Percentiles rank a stretch among this genome's conserved stretches.
Conservation (phyloP, 768 basidiomycete species). For the Mycena alexandri region DNA sequence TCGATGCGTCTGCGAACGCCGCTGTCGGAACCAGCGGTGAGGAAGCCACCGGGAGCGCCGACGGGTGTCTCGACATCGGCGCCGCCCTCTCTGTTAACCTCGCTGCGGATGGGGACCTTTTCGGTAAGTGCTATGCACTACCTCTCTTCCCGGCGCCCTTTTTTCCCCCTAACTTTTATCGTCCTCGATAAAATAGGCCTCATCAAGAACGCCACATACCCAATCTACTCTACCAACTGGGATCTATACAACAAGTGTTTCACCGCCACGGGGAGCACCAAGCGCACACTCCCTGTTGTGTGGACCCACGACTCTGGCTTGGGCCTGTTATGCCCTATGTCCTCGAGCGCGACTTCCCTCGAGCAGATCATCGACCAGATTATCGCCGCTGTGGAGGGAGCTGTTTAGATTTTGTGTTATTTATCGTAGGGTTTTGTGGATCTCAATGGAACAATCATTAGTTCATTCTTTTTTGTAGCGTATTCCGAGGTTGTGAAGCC, state of each 20-base stretch:
- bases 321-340: slow-evolving; percentile 15
- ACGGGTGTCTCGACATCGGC: slow-evolving; percentile 24
- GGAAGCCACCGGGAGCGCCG: slow-evolving; percentile 20
- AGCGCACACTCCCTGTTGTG: neutral
- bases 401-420: too few species aligned
- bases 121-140: too few species aligned
- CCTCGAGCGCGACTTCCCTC: slow-evolving; percentile 6
- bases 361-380: slow-evolving; percentile 32
- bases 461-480: too few species aligned
- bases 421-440: too few species aligned
- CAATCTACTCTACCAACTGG: slow-evolving; percentile 24
- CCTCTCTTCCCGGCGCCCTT: too few species aligned
- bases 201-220: neutral
- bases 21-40: neutral
- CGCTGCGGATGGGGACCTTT: slow-evolving; percentile 11
- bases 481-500: too few species aligned
- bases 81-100: slow-evolving; percentile 23
- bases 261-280: slow-evolving; percentile 4
- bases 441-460: too few species aligned
- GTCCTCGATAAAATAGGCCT: neutral
- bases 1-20: neutral
- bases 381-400: neutral
- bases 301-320: neutral
- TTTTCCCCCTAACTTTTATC: too few species aligned
- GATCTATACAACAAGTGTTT: slow-evolving; percentile 28